phyloP scores from a whole-genome alignment of 1,284 basidiomycete genomes.

The Boletus semigastroideus region DNA sequence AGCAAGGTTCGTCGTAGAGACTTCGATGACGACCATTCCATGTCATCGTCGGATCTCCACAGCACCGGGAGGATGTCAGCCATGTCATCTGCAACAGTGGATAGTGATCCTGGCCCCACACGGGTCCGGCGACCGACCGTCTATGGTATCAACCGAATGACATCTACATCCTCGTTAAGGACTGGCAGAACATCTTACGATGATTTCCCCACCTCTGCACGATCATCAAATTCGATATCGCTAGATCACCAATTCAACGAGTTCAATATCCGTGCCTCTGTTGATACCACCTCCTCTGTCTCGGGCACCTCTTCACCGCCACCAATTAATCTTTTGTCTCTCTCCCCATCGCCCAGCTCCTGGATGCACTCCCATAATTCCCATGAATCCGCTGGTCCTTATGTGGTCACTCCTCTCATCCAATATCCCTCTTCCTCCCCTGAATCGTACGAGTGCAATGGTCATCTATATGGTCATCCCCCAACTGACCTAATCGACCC shows the following conservation, averaged over 20 bases:
- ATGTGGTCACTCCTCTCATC: conserved; percentile 35
- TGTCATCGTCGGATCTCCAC: conserved; percentile 82
- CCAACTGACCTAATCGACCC: conserved; percentile 54
- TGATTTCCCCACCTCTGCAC: conserved; percentile 69
- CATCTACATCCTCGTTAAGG: conserved; percentile 72
- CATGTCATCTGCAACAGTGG: conserved; percentile 76
- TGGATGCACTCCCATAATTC: conserved; percentile 55
- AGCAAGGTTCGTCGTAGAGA: conserved; percentile 80
- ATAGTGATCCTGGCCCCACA: conserved; percentile 80
- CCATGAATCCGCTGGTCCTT: conserved; percentile 36
- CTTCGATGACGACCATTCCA: conserved; percentile 87
- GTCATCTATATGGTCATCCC: conserved; percentile 42
- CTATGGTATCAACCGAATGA: conserved; percentile 68
- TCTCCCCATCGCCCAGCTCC: conserved; percentile 56
- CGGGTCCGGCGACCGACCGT: conserved; percentile 60
- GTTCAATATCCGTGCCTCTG: conserved; percentile 71
- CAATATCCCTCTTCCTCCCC: conserved; percentile 42
- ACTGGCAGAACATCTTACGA: conserved; percentile 57
- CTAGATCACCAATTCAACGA: conserved; percentile 78
- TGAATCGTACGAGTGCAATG: conserved; percentile 38
- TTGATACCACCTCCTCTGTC: conserved; percentile 58
- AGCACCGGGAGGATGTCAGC: conserved; percentile 69
- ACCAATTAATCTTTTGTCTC: conserved; percentile 67
- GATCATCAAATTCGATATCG: conserved; percentile 81
- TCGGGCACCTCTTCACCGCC: conserved; percentile 70